Percentiles rank a stretch among this genome's conserved stretches.
These are phyloP conservation scores for Penicillium ochrochloron DNA, from an alignment of 495 filamentous ascomycete genomes.

Conservation along the genomic window DNA sequence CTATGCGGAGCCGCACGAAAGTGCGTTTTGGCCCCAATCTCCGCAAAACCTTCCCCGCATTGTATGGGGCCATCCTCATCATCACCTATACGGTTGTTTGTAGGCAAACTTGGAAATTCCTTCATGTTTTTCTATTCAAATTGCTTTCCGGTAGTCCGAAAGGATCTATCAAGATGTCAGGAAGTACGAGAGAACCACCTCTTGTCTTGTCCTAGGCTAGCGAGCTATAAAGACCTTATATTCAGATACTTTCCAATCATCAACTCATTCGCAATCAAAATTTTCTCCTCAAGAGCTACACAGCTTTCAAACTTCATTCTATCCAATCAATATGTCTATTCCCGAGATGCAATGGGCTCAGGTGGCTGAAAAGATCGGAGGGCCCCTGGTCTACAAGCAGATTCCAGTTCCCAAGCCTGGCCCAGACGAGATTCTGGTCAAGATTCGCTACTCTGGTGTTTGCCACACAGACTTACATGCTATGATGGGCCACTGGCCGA, in stretches of 20 bases:
- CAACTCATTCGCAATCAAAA: neutral
- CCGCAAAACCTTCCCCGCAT: slow-evolving; percentile 21
- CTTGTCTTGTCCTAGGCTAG: neutral
- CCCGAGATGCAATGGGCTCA: slow-evolving; percentile 81
- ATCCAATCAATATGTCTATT: too few species aligned
- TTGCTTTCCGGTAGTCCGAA: slow-evolving; percentile 12
- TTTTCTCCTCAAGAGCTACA: neutral
- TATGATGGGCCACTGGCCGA: slow-evolving; percentile 86
- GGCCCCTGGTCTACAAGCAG: slow-evolving; percentile 76
- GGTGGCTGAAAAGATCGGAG: slow-evolving; percentile 78
- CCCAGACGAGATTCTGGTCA: slow-evolving; percentile 86
- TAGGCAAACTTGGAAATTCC: neutral
- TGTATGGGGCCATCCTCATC: neutral
- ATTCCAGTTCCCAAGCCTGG: slow-evolving; percentile 79
- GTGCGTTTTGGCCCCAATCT: neutral
- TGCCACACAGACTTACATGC: slow-evolving; percentile 91
- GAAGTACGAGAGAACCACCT: neutral
- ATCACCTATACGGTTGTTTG: neutral
- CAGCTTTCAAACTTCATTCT: slow-evolving; percentile 40
- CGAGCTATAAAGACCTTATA: slow-evolving; percentile 4
- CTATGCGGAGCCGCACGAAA: slow-evolving; percentile 16
- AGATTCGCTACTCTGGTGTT: slow-evolving; percentile 91
- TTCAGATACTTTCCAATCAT: neutral
- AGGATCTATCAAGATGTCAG: slow-evolving; percentile 6
- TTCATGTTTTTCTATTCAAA: slow-evolving; percentile 2